Evolutionary conservation across 148 eudicot genomes (phyloP).

Genomic region (Amaranthus hypochondriacus): DNA sequence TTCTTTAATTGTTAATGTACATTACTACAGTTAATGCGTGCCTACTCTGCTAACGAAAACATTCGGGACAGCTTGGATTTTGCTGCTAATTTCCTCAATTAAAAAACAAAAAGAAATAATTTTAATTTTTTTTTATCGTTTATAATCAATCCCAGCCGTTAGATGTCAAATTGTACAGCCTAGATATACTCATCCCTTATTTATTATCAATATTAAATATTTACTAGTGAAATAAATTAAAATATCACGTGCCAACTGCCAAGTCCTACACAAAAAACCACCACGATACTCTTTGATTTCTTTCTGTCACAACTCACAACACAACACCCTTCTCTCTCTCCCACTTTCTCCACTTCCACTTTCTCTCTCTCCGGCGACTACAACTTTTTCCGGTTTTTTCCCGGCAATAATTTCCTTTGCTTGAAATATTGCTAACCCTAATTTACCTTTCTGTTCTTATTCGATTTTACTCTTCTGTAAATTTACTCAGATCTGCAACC

Average conservation of each 20-base stretch:
- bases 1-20: no score
- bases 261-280: no score
- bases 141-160: neutral
- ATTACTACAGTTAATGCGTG: no score
- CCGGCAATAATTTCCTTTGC: neutral
- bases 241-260: slow-evolving; percentile 12
- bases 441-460: neutral
- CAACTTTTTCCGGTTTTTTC: neutral
- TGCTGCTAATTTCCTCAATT: neutral
- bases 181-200: slow-evolving; percentile 10
- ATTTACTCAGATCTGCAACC: slow-evolving; percentile 10
- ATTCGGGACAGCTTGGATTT: slow-evolving; percentile 10
- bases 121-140: neutral
- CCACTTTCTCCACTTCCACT: neutral
- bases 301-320: no score
- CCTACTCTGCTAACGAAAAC: neutral
- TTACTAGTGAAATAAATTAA: neutral
- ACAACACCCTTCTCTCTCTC: neutral
- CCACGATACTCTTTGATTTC: neutral
- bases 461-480: neutral
- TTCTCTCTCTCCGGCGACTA: slow-evolving; percentile 11
- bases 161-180: slow-evolving; percentile 1
- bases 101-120: neutral
- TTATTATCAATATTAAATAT: neutral
- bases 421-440: neutral